phyloP scores from a whole-genome alignment of 306 rosid genomes.

The Cucurbita moschata region DNA sequence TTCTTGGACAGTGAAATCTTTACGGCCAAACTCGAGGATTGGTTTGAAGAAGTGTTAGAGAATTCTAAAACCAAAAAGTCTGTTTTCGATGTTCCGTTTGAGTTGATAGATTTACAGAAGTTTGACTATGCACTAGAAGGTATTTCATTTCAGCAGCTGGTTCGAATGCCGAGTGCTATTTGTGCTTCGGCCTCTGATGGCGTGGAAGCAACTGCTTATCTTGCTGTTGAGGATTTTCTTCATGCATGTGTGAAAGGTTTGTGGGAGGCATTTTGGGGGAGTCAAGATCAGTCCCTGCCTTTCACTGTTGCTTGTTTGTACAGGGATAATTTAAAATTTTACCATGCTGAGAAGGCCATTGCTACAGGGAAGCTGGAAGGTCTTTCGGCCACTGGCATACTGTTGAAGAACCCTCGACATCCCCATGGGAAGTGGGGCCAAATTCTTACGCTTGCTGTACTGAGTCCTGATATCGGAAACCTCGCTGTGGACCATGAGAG shows the following conservation, averaged over 20 bases:
- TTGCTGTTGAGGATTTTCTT: constrained; percentile 86
- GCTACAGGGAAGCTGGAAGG: constrained; percentile 75
- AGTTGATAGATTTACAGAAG: constrained; percentile 85
- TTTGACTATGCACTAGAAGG: constrained; percentile 97
- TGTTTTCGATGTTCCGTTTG: constrained; percentile 81
- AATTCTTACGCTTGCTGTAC: constrained; percentile 68
- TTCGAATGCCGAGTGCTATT: constrained; percentile 80
- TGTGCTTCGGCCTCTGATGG: constrained; percentile 78
- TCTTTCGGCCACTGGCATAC: constrained; percentile 71
- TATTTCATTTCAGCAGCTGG: constrained; percentile 84
- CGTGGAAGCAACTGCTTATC: constrained; percentile 75
- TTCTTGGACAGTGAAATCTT: constrained; percentile 53
- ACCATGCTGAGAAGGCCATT: constrained; percentile 80
- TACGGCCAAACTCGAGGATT: constrained; percentile 50
- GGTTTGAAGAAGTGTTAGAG: constrained; percentile 53
- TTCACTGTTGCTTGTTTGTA: constrained; percentile 70
- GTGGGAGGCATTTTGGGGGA: constrained; percentile 91
- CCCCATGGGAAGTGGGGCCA: constrained; percentile 92
- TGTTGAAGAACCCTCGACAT: constrained; percentile 71
- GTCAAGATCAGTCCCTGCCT: constrained; percentile 82
- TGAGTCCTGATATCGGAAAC: constrained; percentile 66
- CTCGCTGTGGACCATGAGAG: constrained; percentile 31
- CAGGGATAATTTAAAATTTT: constrained; percentile 64
- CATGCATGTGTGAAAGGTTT: constrained; percentile 85
- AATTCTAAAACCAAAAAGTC: constrained; percentile 26